Conservation (phyloP, 768 basidiomycete species). For the Tremella fuciformis region DNA sequence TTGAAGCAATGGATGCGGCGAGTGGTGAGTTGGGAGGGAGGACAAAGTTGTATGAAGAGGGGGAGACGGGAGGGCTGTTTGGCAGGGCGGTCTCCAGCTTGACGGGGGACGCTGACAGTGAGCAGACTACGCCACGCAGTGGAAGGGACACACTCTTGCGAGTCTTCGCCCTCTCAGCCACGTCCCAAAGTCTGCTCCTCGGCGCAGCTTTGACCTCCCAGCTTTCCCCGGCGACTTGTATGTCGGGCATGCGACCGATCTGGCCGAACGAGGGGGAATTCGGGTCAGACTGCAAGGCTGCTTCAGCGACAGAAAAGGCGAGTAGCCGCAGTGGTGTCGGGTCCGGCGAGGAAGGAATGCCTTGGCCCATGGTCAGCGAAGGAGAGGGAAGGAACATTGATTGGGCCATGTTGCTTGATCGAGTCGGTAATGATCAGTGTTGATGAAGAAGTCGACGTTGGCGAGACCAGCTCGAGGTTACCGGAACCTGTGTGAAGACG, state of each 20-base stretch:
- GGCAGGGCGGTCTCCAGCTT: constrained; percentile 21
- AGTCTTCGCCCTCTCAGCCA: constrained; percentile 13
- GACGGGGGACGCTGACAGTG: constrained; percentile 10
- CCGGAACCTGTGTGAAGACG: background rate
- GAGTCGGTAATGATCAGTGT: background rate
- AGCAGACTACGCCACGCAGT: background rate
- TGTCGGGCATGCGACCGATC: background rate
- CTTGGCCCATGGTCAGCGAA: constrained; percentile 12
- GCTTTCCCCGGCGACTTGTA: background rate
- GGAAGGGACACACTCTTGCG: background rate
- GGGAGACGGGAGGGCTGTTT: constrained; percentile 21
- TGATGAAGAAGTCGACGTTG: background rate
- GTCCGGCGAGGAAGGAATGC: constrained; percentile 38
- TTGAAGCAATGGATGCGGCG: constrained; percentile 28
- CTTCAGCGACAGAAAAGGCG: constrained; percentile 44
- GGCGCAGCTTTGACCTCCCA: background rate
- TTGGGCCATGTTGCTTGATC: constrained; percentile 25
- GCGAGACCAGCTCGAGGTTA: constrained; percentile 11
- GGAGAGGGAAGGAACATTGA: constrained; percentile 21
- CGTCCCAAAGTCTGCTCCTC: constrained; percentile 10
- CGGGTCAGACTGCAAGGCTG: constrained; percentile 43
- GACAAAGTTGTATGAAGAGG: constrained; percentile 35
- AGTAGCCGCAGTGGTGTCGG: constrained; percentile 41
- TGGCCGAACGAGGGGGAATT: constrained; percentile 34
- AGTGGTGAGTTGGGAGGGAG: constrained; percentile 39